Evolutionary conservation across 306 rosid species (phyloP).

Genomic region (Arachis hypogaea): DNA sequence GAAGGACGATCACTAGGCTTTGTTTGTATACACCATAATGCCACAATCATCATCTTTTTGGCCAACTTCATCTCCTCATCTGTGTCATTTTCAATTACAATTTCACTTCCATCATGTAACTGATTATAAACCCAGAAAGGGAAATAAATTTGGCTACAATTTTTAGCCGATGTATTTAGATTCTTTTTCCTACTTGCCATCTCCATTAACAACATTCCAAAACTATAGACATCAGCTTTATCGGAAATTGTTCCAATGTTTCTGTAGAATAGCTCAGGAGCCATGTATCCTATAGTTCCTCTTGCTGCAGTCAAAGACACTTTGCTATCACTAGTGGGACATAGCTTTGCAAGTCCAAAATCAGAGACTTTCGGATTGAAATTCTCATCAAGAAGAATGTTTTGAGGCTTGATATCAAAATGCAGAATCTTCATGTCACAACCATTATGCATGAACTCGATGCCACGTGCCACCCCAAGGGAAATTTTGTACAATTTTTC

Average conservation of each 20-base stretch:
- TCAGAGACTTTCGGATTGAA: conserved; percentile 41
- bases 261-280: conserved; percentile 35
- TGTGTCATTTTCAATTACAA: conserved; percentile 2
- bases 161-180: conserved; percentile 15
- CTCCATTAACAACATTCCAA: conserved; percentile 48
- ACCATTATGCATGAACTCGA: conserved; percentile 34
- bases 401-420: conserved; percentile 46
- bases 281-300: conserved; percentile 46
- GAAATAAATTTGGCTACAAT: conserved; percentile 38
- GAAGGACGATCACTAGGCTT: conserved; percentile 45
- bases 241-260: conserved; percentile 35
- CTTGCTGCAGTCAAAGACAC: conserved; percentile 42
- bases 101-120: background rate
- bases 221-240: conserved; percentile 48
- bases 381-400: conserved; percentile 41
- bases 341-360: conserved; percentile 44
- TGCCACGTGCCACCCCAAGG: conserved; percentile 27
- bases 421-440: conserved; percentile 43
- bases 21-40: conserved; percentile 45
- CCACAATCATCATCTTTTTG: conserved; percentile 41
- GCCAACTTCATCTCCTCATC: conserved; percentile 28
- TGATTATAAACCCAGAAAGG: conserved; percentile 43
- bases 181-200: conserved; percentile 36
- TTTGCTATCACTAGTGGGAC: conserved; percentile 12
- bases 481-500: conserved; percentile 21